Percentiles rank a stretch among this genome's conserved stretches.
Evolutionary conservation across 345 rosid genomes (phyloP).

Genomic region (Hibiscus tridactylites): DNA sequence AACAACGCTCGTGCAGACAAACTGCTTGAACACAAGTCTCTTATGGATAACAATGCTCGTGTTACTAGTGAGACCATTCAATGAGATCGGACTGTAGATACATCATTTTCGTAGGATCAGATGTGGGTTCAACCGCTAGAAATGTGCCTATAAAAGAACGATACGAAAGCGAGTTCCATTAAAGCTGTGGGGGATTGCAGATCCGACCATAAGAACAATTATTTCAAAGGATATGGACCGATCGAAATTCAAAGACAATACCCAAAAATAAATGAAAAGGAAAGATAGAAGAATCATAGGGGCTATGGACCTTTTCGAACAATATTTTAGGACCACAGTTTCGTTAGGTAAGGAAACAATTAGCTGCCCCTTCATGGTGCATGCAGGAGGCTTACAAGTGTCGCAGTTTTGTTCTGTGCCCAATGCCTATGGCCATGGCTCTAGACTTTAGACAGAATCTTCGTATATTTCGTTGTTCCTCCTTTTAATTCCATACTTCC

Average conservation of each 20-base stretch:
- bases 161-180: background rate
- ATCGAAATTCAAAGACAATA: background rate
- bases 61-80: too few relatives aligned
- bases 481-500: too few relatives aligned
- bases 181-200: background rate
- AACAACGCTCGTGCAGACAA: too few relatives aligned
- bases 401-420: background rate
- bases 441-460: background rate
- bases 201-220: slow-evolving; percentile 20
- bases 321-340: too few relatives aligned
- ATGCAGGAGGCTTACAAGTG: too few relatives aligned
- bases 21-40: too few relatives aligned
- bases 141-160: background rate
- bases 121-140: background rate
- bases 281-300: background rate
- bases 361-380: background rate
- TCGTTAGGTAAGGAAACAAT: background rate
- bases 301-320: background rate
- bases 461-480: too few relatives aligned
- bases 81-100: too few relatives aligned
- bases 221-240: slow-evolving; percentile 1
- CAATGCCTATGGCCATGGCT: background rate
- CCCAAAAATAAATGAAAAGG: background rate
- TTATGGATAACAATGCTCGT: too few relatives aligned
- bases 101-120: background rate